These are phyloP conservation scores for Drechslerella stenobrocha DNA, from an alignment of 2,329 filamentous ascomycete genomes.

Conservation along the genomic window DNA sequence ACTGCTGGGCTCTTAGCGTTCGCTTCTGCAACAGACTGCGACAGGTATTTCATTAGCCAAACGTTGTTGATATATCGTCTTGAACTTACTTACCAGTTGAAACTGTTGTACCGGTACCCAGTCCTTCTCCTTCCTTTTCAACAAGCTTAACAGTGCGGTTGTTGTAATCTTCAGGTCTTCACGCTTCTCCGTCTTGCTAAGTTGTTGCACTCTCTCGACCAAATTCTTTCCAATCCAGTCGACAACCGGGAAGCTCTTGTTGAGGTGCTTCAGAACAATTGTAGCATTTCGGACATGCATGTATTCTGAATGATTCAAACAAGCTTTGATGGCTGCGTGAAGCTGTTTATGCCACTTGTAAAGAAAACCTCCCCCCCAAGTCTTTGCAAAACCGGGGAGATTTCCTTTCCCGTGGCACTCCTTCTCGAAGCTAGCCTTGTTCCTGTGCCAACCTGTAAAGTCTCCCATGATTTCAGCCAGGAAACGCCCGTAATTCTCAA, in stretches of 20 bases:
- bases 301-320: conserved; percentile 78
- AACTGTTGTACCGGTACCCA: conserved; percentile 53
- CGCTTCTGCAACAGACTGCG: conserved; percentile 41
- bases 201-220: conserved; percentile 51
- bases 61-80: conserved; percentile 5
- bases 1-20: conserved; percentile 40
- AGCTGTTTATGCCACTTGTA: conserved; percentile 90
- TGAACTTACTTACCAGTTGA: conserved; percentile 53
- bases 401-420: conserved; percentile 72
- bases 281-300: conserved; percentile 98
- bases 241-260: conserved; percentile 81
- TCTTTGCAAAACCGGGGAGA: conserved; percentile 72
- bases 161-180: conserved; percentile 54
- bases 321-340: conserved; percentile 76
- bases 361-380: conserved; percentile 66
- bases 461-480: conserved; percentile 79
- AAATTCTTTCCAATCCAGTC: conserved; percentile 74
- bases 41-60: conserved; percentile 18
- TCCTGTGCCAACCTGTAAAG: conserved; percentile 79
- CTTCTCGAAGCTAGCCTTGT: conserved; percentile 75
- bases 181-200: conserved; percentile 52
- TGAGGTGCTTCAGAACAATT: conserved; percentile 77
- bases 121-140: conserved; percentile 52
- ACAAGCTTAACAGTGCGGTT: conserved; percentile 51
- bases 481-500: conserved; percentile 90